Evolutionary conservation across 176 grass and related monocot species (phyloP), one percentile per base, ranked within the genome.

Genomic region (Rhynchospora tenuis): DNA sequence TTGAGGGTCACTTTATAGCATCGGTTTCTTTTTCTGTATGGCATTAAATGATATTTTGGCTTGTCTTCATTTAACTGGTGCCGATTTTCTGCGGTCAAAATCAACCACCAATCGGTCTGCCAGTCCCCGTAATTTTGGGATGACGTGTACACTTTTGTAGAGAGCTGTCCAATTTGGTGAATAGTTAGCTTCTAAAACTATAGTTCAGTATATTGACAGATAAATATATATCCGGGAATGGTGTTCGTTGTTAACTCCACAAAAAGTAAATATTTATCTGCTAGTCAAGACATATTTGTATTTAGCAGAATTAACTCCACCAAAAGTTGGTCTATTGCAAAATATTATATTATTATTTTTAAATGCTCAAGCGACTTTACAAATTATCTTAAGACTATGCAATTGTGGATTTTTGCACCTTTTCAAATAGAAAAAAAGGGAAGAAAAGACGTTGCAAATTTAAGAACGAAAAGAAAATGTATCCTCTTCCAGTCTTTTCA

Each of bases 1-100:
- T 52, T 76, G 48, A 76, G 73, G 48, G 48, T 17, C 48, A 17
- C 48, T 75, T 75, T 75, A 55, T 16, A 54, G 14, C 48, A 19
- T 55, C 48, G 9, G 24, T 55, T 76, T 75, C 12, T 28, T 75
- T 76, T 55, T 16, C 12, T 28, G 46, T 27, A 8, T 28, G 71
- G 4, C 71, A 52, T 52, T 74, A 51, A 51, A 27, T 75, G 71
- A 75, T n/a, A 75, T 74, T 52, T 74, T 74, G 23, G 71, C 12
- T 42, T 15, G 45, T 71, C 24, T 52, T 7, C 42, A 71, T 55
- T 29, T 76, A 51, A 31, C 55, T 75, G 72, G 42, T 52, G 69
- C 44, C 2, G 69, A 73, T 73, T 73, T 73, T 73, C 44, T 73
- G 45, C 20, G 69, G 43, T 73, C n/a, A 47, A 48, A 15, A 24